Evolutionary conservation across 306 rosid species (phyloP).

Genomic region (Vigna unguiculata): DNA sequence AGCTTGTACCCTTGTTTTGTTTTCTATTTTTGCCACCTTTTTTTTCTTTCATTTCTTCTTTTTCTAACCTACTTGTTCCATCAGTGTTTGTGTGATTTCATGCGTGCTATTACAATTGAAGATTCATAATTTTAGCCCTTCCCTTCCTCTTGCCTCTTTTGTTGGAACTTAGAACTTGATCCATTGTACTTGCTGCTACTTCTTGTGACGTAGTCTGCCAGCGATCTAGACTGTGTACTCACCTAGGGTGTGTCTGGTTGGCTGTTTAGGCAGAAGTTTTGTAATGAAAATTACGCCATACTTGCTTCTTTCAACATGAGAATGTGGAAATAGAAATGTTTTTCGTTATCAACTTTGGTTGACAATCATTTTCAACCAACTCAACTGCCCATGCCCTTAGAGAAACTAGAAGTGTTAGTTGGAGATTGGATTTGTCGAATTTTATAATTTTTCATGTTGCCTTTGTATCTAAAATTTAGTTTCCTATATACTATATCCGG

Average conservation of each 20-base stretch:
- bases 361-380: conserved; percentile 41
- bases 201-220: conserved; percentile 15
- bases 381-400: conserved; percentile 9
- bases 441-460: conserved; percentile 4
- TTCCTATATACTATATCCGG: conserved; percentile 18
- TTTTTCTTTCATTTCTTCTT: not conserved
- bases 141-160: not conserved
- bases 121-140: conserved; percentile 5
- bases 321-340: conserved; percentile 37
- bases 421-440: conserved; percentile 34
- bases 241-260: conserved; percentile 27
- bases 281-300: conserved; percentile 32
- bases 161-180: conserved; percentile 12
- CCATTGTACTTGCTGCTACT: conserved; percentile 35
- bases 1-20: not conserved
- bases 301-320: conserved; percentile 41
- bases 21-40: not conserved
- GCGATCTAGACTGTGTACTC: conserved; percentile 11
- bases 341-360: conserved; percentile 42
- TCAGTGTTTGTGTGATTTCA: conserved; percentile 30
- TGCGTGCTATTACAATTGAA: conserved; percentile 32
- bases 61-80: conserved; percentile 6
- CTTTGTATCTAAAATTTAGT: conserved; percentile 40
- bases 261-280: conserved; percentile 18
- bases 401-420: conserved; percentile 29